Conservation (phyloP, 2,329 filamentous ascomycete genomes). For the Aspergillus amoenus region DNA sequence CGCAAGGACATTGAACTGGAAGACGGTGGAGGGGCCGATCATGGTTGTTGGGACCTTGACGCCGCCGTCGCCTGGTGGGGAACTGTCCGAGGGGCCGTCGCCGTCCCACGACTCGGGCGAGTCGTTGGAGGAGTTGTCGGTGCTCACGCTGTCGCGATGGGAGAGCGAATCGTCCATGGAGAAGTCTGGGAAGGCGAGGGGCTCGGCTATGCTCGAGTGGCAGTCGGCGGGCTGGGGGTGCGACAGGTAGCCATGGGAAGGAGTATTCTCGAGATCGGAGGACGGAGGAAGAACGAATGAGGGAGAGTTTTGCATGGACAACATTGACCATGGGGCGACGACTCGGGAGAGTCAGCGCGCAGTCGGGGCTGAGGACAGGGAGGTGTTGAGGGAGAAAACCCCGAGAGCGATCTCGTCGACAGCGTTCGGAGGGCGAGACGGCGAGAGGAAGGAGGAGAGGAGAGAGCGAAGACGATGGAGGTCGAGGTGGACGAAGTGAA, state of each 20-base stretch:
- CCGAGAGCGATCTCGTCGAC: background rate
- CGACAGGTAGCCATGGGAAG: slow-evolving; percentile 10
- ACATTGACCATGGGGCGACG: slow-evolving; percentile 30
- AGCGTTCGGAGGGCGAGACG: background rate
- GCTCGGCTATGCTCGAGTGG: slow-evolving; percentile 24
- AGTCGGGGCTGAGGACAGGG: background rate
- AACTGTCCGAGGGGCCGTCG: slow-evolving; percentile 22
- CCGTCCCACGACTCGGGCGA: slow-evolving; percentile 30
- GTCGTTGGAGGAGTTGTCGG: slow-evolving; percentile 35
- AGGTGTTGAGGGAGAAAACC: background rate
- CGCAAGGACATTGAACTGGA: slow-evolving; percentile 26
- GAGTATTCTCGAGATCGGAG: slow-evolving; percentile 21
- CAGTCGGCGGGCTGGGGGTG: slow-evolving; percentile 12
- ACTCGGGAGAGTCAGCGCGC: slow-evolving; percentile 1
- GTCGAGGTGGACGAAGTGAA: slow-evolving; percentile 4
- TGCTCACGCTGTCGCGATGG: slow-evolving; percentile 32
- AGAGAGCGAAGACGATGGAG: background rate
- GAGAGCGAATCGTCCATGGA: slow-evolving; percentile 31
- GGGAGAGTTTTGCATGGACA: slow-evolving; percentile 40
- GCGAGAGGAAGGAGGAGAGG: background rate
- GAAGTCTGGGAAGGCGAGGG: slow-evolving; percentile 24
- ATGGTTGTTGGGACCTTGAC: slow-evolving; percentile 18
- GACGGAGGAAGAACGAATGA: slow-evolving; percentile 25
- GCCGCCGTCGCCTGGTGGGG: slow-evolving; percentile 22
- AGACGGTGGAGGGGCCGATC: slow-evolving; percentile 22